phyloP scores from a whole-genome alignment of 2,329 filamentous ascomycete genomes.

The Aureobasidium namibiae region DNA sequence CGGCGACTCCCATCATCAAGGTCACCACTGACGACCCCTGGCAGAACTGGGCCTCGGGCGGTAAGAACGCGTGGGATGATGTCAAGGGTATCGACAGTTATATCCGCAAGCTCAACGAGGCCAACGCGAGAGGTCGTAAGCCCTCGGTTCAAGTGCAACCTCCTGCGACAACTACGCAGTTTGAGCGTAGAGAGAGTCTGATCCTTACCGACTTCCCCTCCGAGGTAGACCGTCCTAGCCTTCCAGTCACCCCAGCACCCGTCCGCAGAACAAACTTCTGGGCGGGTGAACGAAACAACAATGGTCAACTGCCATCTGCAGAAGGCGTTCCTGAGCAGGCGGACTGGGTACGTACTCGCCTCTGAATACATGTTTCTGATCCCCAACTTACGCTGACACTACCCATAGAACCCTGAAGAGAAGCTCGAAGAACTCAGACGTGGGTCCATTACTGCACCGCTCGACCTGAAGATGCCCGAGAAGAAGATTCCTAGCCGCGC shows the following conservation, averaged over 20 bases:
- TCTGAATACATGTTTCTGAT: background rate
- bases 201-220: constrained; percentile 83
- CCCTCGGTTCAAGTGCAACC: constrained; percentile 16
- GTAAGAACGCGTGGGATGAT: constrained; percentile 83
- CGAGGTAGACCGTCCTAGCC: constrained; percentile 71
- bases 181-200: constrained; percentile 44
- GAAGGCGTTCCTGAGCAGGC: constrained; percentile 78
- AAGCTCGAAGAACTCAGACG: constrained; percentile 41
- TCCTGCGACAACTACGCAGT: constrained; percentile 15
- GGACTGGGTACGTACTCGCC: constrained; percentile 77
- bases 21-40: constrained; percentile 53
- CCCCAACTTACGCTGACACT: background rate
- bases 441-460: constrained; percentile 29
- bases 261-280: constrained; percentile 61
- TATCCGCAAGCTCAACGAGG: constrained; percentile 59
- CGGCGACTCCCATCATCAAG: constrained; percentile 39
- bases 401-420: constrained; percentile 35
- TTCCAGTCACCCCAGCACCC: constrained; percentile 85
- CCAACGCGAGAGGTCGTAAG: constrained; percentile 51
- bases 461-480: constrained; percentile 23
- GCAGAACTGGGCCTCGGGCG: constrained; percentile 58
- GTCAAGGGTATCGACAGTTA: constrained; percentile 82
- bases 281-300: constrained; percentile 50
- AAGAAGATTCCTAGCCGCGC: constrained; percentile 22
- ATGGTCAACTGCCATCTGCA: constrained; percentile 60